Percentiles rank a stretch among this genome's conserved stretches.
Conservation (phyloP, 441 rosid genomes). For the Arabidopsis hybrid region DNA sequence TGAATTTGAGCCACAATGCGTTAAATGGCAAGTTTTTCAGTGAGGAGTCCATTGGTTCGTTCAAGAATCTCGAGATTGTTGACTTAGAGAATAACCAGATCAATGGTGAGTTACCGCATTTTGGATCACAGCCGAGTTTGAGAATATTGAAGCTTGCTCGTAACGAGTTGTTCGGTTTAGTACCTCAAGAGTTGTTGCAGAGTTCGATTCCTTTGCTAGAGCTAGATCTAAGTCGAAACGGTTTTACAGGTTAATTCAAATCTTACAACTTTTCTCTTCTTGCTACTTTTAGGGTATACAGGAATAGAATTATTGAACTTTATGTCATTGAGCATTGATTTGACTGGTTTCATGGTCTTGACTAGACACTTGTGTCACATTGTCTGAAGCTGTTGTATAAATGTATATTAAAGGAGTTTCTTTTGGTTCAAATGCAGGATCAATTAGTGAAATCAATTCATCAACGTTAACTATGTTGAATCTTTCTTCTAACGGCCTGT, state of each 20-base stretch:
- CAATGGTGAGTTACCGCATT: constrained; percentile 69
- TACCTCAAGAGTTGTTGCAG: constrained; percentile 72
- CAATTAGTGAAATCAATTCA: constrained; percentile 63
- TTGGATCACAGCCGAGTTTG: constrained; percentile 59
- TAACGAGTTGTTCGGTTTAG: constrained; percentile 65
- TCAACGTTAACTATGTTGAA: constrained; percentile 68
- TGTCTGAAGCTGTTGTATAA: constrained; percentile 5
- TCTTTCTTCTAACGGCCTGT: constrained; percentile 77
- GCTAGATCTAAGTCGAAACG: constrained; percentile 91
- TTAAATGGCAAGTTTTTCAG: constrained; percentile 66
- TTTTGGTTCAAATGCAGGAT: constrained; percentile 60
- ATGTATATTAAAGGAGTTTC: constrained; percentile 28
- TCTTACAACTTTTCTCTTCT: constrained; percentile 8
- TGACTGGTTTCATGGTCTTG: constrained; percentile 21
- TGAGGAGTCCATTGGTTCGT: constrained; percentile 59
- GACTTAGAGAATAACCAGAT: constrained; percentile 69
- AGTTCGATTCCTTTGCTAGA: constrained; percentile 63
- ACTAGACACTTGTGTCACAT: constrained; percentile 25
- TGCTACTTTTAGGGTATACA: not conserved
- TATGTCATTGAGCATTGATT: constrained; percentile 13
- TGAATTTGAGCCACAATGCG: constrained; percentile 74
- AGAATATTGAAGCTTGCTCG: constrained; percentile 64
- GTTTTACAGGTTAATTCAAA: constrained; percentile 71
- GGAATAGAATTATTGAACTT: not conserved
- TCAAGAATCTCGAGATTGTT: constrained; percentile 71